phyloP scores from a whole-genome alignment of 2,329 filamentous ascomycete species.

The Albifimbria verrucaria region DNA sequence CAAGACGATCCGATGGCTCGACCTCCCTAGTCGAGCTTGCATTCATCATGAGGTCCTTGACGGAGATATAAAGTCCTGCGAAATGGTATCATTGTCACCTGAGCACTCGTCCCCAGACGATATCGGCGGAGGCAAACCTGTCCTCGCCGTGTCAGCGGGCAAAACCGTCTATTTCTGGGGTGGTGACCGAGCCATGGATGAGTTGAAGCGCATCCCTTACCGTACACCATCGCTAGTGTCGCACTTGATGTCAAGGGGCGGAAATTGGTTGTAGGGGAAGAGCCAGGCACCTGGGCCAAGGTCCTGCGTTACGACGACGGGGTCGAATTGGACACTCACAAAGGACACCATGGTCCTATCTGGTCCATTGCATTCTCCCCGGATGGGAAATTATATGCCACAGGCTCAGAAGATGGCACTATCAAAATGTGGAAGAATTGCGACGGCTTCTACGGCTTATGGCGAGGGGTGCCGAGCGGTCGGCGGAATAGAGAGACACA shows the following conservation, averaged over 20 bases:
- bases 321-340: constrained; percentile 84
- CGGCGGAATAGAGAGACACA: constrained; percentile 31
- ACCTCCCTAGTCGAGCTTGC: constrained; percentile 72
- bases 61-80: constrained; percentile 85
- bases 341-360: constrained; percentile 94
- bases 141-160: constrained; percentile 88
- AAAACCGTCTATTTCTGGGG: constrained; percentile 93
- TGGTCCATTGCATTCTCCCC: constrained; percentile 96
- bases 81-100: constrained; percentile 70
- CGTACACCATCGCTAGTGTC: constrained; percentile 87
- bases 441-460: constrained; percentile 61
- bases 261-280: constrained; percentile 86
- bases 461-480: constrained; percentile 48
- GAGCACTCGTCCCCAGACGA: constrained; percentile 57
- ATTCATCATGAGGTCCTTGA: constrained; percentile 77
- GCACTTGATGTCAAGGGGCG: constrained; percentile 78
- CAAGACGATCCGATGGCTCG: constrained; percentile 92
- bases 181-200: constrained; percentile 63
- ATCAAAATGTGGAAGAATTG: constrained; percentile 87
- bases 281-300: constrained; percentile 93
- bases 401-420: constrained; percentile 93
- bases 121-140: constrained; percentile 64
- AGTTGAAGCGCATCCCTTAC: constrained; percentile 78
- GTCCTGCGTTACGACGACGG: constrained; percentile 87
- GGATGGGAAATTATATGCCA: constrained; percentile 93